A percentile compares a stretch with the other conserved stretches of the same genome.
Evolutionary conservation across 2,329 filamentous ascomycete genomes (phyloP).

Genomic region (Septoria linicola): DNA sequence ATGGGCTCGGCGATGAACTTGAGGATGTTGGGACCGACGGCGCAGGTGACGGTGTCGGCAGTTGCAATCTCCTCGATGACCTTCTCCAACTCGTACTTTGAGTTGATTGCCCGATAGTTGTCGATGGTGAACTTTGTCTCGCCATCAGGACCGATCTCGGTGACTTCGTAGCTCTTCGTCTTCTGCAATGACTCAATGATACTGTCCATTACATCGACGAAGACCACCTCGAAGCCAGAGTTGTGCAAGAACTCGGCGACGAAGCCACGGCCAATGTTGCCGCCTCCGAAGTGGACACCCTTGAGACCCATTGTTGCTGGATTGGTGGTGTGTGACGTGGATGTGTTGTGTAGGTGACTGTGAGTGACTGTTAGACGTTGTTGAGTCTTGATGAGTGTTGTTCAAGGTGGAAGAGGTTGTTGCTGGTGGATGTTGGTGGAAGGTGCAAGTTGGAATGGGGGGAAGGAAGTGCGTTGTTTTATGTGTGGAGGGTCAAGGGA

Average conservation of each 20-base stretch:
- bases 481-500: not conserved
- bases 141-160: slow-evolving; percentile 83
- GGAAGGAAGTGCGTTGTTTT: not conserved
- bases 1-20: slow-evolving; percentile 96
- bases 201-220: slow-evolving; percentile 86
- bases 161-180: slow-evolving; percentile 79
- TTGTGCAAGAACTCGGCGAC: slow-evolving; percentile 91
- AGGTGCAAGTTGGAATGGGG: no score
- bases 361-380: slow-evolving; percentile 6
- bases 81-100: slow-evolving; percentile 76
- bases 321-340: slow-evolving; percentile 23
- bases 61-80: slow-evolving; percentile 81
- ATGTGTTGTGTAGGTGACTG: slow-evolving; percentile 2
- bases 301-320: slow-evolving; percentile 41
- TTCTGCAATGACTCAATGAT: slow-evolving; percentile 78
- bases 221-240: slow-evolving; percentile 93
- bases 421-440: slow-evolving; percentile 1
- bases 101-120: slow-evolving; percentile 97
- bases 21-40: slow-evolving; percentile 92
- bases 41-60: slow-evolving; percentile 91
- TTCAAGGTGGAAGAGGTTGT: not conserved
- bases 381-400: not conserved
- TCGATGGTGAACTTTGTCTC: slow-evolving; percentile 79
- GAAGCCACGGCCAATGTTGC: slow-evolving; percentile 63
- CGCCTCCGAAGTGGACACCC: slow-evolving; percentile 54